Conservation (phyloP, 768 basidiomycete genomes). For the Macrolepiota fuliginosa region DNA sequence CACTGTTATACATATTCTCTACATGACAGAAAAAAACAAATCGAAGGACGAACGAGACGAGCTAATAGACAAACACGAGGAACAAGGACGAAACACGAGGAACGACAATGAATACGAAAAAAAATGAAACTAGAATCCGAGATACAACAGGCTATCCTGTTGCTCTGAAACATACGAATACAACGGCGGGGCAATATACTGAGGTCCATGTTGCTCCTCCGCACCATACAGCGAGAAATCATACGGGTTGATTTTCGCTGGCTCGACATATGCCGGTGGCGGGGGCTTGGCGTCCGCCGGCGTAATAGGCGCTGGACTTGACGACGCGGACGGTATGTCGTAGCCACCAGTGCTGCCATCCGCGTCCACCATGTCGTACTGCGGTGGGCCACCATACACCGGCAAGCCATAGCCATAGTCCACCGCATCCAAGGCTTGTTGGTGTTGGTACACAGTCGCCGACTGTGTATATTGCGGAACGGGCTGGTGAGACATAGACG, state of each 20-base stretch:
- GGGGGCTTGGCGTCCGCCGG: not conserved
- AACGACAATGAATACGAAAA: not conserved
- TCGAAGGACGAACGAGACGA: not conserved
- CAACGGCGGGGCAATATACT: constrained; percentile 1
- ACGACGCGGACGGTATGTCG: not conserved
- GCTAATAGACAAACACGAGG: not conserved
- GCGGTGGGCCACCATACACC: constrained; percentile 1
- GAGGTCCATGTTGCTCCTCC: not conserved
- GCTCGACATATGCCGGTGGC: not conserved
- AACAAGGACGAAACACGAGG: not conserved
- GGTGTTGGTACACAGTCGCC: not conserved
- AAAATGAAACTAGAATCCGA: not conserved
- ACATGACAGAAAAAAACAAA: not conserved
- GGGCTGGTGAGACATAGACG: not conserved
- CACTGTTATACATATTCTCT: not conserved
- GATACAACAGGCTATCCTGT: not conserved
- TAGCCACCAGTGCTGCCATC: not conserved
- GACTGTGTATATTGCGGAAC: constrained; percentile 2
- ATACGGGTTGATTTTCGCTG: constrained; percentile 5
- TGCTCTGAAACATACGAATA: constrained; percentile 5
- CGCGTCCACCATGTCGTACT: not conserved
- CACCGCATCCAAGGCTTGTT: not conserved
- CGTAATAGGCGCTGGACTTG: constrained; percentile 7
- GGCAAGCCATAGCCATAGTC: not conserved
- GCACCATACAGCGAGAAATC: constrained; percentile 3